These are phyloP conservation scores for Typha latifolia DNA, from an alignment of 176 grass and related monocot species.

Conservation along the genomic window DNA sequence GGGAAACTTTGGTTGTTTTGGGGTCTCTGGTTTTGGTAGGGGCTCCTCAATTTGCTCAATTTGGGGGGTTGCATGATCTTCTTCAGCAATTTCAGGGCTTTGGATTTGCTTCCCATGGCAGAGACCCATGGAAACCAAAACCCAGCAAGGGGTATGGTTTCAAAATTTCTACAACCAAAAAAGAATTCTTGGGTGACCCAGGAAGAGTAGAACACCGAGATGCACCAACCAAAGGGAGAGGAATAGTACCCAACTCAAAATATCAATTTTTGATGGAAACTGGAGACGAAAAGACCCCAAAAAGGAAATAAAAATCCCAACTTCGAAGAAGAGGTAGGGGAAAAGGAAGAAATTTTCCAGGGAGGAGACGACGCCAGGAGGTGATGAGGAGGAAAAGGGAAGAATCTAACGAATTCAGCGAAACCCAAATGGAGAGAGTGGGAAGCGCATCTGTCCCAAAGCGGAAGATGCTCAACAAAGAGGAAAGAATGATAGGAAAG, in stretches of 20 bases:
- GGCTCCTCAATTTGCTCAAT: neutral
- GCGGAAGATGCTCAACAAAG: conserved; percentile 24
- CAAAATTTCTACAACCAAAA: conserved; percentile 17
- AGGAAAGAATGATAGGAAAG: conserved; percentile 10
- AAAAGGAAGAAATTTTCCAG: neutral
- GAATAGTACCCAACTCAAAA: neutral
- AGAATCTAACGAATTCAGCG: conserved; percentile 4
- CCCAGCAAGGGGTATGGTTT: conserved; percentile 23
- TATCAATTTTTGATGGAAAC: neutral
- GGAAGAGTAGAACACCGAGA: conserved; percentile 18
- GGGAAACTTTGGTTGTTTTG: conserved; percentile 45
- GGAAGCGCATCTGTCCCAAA: conserved; percentile 13
- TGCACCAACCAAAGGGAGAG: neutral
- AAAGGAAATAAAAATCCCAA: neutral
- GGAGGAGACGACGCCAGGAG: conserved; percentile 11
- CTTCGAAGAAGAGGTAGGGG: neutral
- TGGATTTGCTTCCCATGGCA: conserved; percentile 51
- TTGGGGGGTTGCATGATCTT: conserved; percentile 20
- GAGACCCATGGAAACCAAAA: conserved; percentile 41
- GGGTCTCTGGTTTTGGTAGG: conserved; percentile 27
- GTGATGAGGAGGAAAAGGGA: conserved; percentile 12
- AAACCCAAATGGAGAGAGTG: conserved; percentile 23
- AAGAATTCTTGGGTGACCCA: conserved; percentile 5
- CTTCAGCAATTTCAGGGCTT: conserved; percentile 16
- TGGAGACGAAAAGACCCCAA: neutral